Conservation (phyloP, 805 yeast genomes). For the Candida saitoana region DNA sequence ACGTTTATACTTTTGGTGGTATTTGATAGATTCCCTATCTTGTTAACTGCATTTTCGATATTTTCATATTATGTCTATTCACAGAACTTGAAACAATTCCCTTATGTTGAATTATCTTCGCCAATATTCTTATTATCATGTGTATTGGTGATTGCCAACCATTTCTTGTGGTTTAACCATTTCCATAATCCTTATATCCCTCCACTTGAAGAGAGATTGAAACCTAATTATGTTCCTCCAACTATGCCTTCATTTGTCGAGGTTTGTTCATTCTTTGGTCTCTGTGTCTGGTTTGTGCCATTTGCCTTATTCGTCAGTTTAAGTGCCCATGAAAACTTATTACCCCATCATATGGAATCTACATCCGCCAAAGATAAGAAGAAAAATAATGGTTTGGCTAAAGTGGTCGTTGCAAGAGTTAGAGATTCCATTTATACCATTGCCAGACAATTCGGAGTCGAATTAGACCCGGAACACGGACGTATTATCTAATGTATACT, state of each 20-base stretch:
- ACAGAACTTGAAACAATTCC: constrained; percentile 77
- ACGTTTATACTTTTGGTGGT: constrained; percentile 55
- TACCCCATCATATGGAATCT: constrained; percentile 54
- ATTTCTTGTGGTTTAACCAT: constrained; percentile 83
- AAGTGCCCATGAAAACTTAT: constrained; percentile 84
- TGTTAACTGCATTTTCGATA: constrained; percentile 62
- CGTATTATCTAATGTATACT: constrained; percentile 31
- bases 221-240: constrained; percentile 57
- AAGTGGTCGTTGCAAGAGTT: constrained; percentile 53
- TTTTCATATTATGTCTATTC: constrained; percentile 68
- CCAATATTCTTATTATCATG: constrained; percentile 71
- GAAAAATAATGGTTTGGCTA: constrained; percentile 57
- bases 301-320: constrained; percentile 86
- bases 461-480: constrained; percentile 55
- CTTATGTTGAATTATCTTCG: constrained; percentile 71
- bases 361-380: constrained; percentile 23
- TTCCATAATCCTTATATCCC: constrained; percentile 74
- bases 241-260: constrained; percentile 79
- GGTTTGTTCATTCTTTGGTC: constrained; percentile 91
- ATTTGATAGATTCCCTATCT: constrained; percentile 77
- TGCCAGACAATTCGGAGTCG: constrained; percentile 60
- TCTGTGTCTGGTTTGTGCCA: constrained; percentile 92
- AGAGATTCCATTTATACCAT: constrained; percentile 45
- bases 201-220: constrained; percentile 56
- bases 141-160: constrained; percentile 70